A percentile compares a stretch with the other conserved stretches of the same genome.
These are phyloP conservation scores for Thielaviopsis ethacetica DNA, from an alignment of 2,329 filamentous ascomycete genomes.

Conservation along the genomic window DNA sequence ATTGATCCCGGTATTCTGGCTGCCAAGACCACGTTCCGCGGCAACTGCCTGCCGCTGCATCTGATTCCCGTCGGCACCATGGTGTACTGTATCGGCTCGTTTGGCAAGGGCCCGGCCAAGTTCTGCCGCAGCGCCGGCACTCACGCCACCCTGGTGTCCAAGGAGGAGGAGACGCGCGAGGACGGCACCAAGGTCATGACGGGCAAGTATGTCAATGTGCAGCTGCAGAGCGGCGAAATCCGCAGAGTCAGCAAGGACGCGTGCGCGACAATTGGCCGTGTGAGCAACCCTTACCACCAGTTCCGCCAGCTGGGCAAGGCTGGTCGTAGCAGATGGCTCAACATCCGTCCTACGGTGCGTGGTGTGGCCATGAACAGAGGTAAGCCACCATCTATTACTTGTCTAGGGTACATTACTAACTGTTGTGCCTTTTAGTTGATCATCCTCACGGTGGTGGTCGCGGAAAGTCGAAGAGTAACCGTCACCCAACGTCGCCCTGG, in stretches of 20 bases:
- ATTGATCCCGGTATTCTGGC: slow-evolving; percentile 93
- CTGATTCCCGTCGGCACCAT: slow-evolving; percentile 93
- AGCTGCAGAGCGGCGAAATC: slow-evolving; percentile 83
- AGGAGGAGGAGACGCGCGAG: slow-evolving; percentile 57
- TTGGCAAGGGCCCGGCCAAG: slow-evolving; percentile 57
- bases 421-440: slow-evolving; percentile 40
- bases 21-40: slow-evolving; percentile 81
- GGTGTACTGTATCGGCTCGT: slow-evolving; percentile 76
- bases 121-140: slow-evolving; percentile 94
- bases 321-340: slow-evolving; percentile 81
- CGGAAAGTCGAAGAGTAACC: slow-evolving; percentile 98
- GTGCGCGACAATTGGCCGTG: slow-evolving; percentile 83
- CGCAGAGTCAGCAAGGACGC: slow-evolving; percentile 80
- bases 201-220: slow-evolving; percentile 65
- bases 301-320: slow-evolving; percentile 89
- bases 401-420: background rate
- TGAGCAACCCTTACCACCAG: slow-evolving; percentile 85
- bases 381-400: slow-evolving; percentile 22
- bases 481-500: slow-evolving; percentile 90
- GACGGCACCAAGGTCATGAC: slow-evolving; percentile 45
- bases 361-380: slow-evolving; percentile 98
- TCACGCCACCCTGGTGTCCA: slow-evolving; percentile 73
- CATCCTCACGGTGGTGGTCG: slow-evolving; percentile 98
- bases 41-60: slow-evolving; percentile 87
- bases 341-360: slow-evolving; percentile 86